Percentiles rank a stretch among this genome's conserved stretches.
Evolutionary conservation across 345 rosid genomes (phyloP).

Genomic region (Clausena lansium): DNA sequence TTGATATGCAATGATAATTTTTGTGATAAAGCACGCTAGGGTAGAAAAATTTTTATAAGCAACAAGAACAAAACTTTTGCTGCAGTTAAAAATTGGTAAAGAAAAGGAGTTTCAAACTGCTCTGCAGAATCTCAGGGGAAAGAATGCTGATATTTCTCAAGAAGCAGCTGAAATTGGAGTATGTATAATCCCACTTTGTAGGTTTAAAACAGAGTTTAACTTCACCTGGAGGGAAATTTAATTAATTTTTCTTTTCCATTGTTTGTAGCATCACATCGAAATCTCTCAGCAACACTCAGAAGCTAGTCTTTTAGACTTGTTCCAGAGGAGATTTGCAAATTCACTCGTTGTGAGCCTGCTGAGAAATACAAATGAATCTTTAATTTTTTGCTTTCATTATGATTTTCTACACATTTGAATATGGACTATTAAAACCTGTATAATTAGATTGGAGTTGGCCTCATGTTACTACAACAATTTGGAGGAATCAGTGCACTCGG

Average conservation of each 20-base stretch:
- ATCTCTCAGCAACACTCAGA: constrained; percentile 21
- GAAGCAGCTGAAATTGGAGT: constrained; percentile 57
- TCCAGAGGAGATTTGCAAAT: constrained; percentile 38
- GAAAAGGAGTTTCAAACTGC: constrained; percentile 45
- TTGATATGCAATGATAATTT: background rate
- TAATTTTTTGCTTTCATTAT: no score
- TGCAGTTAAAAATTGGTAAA: constrained; percentile 43
- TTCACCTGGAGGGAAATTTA: background rate
- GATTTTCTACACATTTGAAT: no score
- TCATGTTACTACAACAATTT: constrained; percentile 44
- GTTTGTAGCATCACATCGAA: constrained; percentile 32
- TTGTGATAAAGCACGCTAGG: background rate
- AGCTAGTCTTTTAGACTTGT: constrained; percentile 29
- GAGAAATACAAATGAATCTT: background rate
- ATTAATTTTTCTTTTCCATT: background rate
- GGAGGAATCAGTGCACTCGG: constrained; percentile 33
- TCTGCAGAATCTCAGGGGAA: constrained; percentile 45
- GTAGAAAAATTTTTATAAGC: background rate
- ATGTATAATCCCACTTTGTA: background rate
- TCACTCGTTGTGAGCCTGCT: constrained; percentile 34
- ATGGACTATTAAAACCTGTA: background rate
- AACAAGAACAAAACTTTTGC: background rate
- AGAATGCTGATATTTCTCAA: constrained; percentile 41
- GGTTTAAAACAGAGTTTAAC: background rate
- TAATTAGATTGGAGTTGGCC: constrained; percentile 37